Evolutionary conservation across 2,329 filamentous ascomycete species (phyloP).

Genomic region (Penicillium expansum): DNA sequence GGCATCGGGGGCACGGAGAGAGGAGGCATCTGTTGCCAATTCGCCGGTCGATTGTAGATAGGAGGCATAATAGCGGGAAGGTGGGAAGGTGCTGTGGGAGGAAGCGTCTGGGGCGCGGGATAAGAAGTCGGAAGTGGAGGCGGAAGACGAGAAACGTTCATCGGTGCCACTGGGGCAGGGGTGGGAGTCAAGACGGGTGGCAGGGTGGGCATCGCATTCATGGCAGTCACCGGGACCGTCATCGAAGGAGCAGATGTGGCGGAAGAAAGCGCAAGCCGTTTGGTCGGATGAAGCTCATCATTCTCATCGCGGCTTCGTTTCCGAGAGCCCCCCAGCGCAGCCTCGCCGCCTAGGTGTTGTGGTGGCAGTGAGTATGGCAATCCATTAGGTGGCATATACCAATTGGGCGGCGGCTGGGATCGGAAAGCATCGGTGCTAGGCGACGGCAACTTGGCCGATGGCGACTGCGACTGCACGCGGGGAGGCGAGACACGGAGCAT

Average conservation of each 20-base stretch:
- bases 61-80: constrained; percentile 72
- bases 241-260: constrained; percentile 23
- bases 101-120: constrained; percentile 37
- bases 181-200: constrained; percentile 36
- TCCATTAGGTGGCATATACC: constrained; percentile 29
- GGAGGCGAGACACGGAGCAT: constrained; percentile 36
- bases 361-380: constrained; percentile 25
- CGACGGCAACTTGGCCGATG: constrained; percentile 41
- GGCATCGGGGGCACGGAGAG: constrained; percentile 29
- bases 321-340: constrained; percentile 37
- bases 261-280: constrained; percentile 44
- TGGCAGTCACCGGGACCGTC: constrained; percentile 25
- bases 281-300: constrained; percentile 55
- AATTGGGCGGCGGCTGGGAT: constrained; percentile 24
- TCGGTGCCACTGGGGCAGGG: constrained; percentile 35
- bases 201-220: constrained; percentile 31
- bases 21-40: constrained; percentile 48
- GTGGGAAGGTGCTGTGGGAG: constrained; percentile 48
- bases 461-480: constrained; percentile 29
- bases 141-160: constrained; percentile 57
- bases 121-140: constrained; percentile 64
- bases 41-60: constrained; percentile 61
- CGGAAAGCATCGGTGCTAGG: constrained; percentile 34
- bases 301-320: constrained; percentile 61
- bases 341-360: constrained; percentile 20